phyloP scores from a whole-genome alignment of 2,329 filamentous ascomycete species.

The Fusarium pseudonygamai region DNA sequence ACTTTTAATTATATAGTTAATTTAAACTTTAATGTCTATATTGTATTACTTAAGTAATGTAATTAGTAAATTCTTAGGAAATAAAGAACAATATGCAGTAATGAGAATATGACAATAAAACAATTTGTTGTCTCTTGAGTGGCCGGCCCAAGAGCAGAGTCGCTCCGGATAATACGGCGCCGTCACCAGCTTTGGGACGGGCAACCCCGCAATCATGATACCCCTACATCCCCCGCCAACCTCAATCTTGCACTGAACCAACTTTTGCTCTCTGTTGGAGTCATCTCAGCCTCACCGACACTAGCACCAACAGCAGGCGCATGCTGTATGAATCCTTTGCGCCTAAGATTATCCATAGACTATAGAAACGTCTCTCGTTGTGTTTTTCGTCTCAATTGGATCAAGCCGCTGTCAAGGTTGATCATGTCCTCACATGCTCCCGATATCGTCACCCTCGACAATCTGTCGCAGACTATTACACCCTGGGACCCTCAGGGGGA shows the following conservation, averaged over 20 bases:
- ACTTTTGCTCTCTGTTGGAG: background rate
- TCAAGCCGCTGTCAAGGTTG: background rate
- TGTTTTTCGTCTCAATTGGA: background rate
- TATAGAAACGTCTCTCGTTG: background rate
- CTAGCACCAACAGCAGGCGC: background rate
- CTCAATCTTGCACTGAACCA: constrained; percentile 10
- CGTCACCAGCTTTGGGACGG: constrained; percentile 21
- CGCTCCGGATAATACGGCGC: constrained; percentile 21
- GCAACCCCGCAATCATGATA: constrained; percentile 27
- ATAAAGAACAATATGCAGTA: background rate
- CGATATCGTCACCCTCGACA: constrained; percentile 62
- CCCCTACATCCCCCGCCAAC: constrained; percentile 23
- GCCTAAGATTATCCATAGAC: background rate
- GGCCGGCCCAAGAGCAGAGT: background rate
- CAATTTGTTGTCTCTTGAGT: background rate
- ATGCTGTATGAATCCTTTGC: constrained; percentile 1
- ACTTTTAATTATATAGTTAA: background rate
- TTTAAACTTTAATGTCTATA: too few relatives aligned
- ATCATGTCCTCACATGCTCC: constrained; percentile 45
- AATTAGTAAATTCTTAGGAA: background rate
- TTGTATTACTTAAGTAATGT: background rate
- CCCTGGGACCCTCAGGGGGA: constrained; percentile 57
- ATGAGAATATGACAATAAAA: background rate
- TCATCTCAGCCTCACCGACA: background rate
- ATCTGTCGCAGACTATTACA: constrained; percentile 59